These are phyloP conservation scores for Paracorniculantispora psalliotae DNA, from an alignment of 2,329 filamentous ascomycete species.

Conservation along the genomic window DNA sequence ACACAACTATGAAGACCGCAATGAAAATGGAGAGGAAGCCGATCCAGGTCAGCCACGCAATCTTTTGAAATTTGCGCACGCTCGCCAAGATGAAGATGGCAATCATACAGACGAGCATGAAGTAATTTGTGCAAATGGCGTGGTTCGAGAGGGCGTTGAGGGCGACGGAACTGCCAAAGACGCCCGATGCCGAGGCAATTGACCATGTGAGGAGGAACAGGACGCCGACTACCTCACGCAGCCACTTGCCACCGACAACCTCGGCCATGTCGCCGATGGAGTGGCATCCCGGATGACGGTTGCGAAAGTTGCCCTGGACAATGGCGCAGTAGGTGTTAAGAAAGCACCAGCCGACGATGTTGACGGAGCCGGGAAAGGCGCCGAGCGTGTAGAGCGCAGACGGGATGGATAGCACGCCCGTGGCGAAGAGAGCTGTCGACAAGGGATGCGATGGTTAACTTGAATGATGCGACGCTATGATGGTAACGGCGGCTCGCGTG, in stretches of 20 bases:
- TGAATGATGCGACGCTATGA: no score
- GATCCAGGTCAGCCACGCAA: slow-evolving; percentile 58
- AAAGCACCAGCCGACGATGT: slow-evolving; percentile 37
- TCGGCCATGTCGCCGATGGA: slow-evolving; percentile 51
- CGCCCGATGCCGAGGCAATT: slow-evolving; percentile 51
- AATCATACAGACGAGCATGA: slow-evolving; percentile 46
- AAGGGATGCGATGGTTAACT: neutral
- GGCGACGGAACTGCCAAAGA: slow-evolving; percentile 54
- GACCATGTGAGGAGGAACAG: slow-evolving; percentile 56
- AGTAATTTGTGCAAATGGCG: slow-evolving; percentile 55
- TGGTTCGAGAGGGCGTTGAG: slow-evolving; percentile 57
- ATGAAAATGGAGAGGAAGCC: slow-evolving; percentile 55
- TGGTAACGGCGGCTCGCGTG: no score
- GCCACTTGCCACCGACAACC: slow-evolving; percentile 46
- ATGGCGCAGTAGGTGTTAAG: slow-evolving; percentile 38
- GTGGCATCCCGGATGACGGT: slow-evolving; percentile 34
- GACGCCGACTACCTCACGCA: slow-evolving; percentile 48
- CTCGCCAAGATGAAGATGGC: slow-evolving; percentile 45
- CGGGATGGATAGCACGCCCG: slow-evolving; percentile 38
- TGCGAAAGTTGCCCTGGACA: slow-evolving; percentile 35
- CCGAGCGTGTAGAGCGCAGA: slow-evolving; percentile 38
- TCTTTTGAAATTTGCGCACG: slow-evolving; percentile 54
- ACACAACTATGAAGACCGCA: slow-evolving; percentile 53
- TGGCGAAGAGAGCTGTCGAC: slow-evolving; percentile 35
- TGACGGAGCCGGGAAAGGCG: slow-evolving; percentile 38